Evolutionary conservation across 768 basidiomycete genomes (phyloP).

Genomic region (Sistotremastrum suecicum): DNA sequence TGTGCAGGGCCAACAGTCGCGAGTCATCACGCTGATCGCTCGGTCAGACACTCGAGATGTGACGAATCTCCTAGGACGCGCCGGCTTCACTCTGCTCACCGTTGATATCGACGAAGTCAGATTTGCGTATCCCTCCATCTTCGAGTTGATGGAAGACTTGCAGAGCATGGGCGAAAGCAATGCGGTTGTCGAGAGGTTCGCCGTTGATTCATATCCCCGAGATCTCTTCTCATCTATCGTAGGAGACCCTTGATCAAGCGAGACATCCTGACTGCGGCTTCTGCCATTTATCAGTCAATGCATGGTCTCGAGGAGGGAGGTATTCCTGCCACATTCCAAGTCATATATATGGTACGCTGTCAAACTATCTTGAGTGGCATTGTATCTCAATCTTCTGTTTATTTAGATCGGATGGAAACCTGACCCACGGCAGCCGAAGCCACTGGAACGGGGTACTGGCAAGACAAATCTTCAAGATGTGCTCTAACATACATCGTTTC

Average conservation of each 20-base stretch:
- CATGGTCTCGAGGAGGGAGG: slow-evolving; percentile 75
- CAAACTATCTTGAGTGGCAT: neutral
- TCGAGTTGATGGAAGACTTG: slow-evolving; percentile 91
- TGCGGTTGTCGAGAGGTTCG: slow-evolving; percentile 71
- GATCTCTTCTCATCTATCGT: neutral
- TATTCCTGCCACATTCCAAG: slow-evolving; percentile 89
- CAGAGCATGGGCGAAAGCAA: slow-evolving; percentile 94
- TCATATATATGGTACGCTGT: slow-evolving; percentile 74
- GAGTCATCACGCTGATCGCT: slow-evolving; percentile 1
- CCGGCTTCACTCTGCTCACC: slow-evolving; percentile 87
- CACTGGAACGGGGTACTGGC: slow-evolving; percentile 49
- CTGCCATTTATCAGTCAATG: slow-evolving; percentile 84
- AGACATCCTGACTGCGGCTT: slow-evolving; percentile 83
- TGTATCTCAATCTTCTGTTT: neutral
- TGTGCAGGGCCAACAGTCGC: slow-evolving; percentile 7
- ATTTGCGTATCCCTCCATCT: slow-evolving; percentile 87
- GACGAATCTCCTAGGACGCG: slow-evolving; percentile 81
- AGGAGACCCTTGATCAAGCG: slow-evolving; percentile 60
- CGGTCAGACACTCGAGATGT: slow-evolving; percentile 76
- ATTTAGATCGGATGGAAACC: slow-evolving; percentile 77
- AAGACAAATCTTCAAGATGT: slow-evolving; percentile 49
- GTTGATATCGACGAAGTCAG: slow-evolving; percentile 92
- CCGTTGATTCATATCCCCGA: neutral
- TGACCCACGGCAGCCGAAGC: slow-evolving; percentile 46
- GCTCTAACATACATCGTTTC: slow-evolving; percentile 18